Percentiles rank a stretch among this genome's conserved stretches.
phyloP scores from a whole-genome alignment of 441 rosid species.

The Euphorbia celastroides region DNA sequence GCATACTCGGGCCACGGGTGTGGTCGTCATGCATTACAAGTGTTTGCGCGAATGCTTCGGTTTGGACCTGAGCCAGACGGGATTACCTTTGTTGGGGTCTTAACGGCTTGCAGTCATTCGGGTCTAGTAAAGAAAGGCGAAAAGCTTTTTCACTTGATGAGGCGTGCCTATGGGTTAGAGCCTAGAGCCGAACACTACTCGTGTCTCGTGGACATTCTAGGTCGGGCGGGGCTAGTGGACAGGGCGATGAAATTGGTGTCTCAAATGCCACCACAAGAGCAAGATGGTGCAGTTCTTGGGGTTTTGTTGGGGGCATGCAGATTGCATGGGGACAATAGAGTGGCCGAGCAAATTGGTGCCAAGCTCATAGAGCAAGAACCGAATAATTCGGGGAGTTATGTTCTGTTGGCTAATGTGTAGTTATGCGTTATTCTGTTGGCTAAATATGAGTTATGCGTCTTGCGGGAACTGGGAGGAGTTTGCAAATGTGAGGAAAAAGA shows the following conservation, averaged over 20 bases:
- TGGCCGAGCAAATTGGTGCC: slow-evolving; percentile 23
- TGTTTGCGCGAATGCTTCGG: slow-evolving; percentile 31
- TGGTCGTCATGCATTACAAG: slow-evolving; percentile 25
- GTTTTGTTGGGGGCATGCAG: slow-evolving; percentile 34
- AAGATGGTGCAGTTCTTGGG: slow-evolving; percentile 34
- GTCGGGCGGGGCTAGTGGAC: slow-evolving; percentile 31
- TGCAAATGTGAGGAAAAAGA: slow-evolving; percentile 33
- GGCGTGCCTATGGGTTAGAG: slow-evolving; percentile 22
- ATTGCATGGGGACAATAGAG: slow-evolving; percentile 24
- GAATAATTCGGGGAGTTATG: slow-evolving; percentile 22
- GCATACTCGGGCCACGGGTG: slow-evolving; percentile 36
- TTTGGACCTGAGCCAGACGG: slow-evolving; percentile 32
- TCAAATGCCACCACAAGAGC: slow-evolving; percentile 22
- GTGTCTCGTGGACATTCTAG: slow-evolving; percentile 39
- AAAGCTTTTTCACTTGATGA: slow-evolving; percentile 28
- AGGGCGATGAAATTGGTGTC: slow-evolving; percentile 25
- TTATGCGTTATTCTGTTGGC: no score
- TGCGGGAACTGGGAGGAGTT: slow-evolving; percentile 33
- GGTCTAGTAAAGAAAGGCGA: slow-evolving; percentile 34
- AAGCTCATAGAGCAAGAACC: slow-evolving; percentile 34
- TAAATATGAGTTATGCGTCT: no score
- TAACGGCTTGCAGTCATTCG: slow-evolving; percentile 36
- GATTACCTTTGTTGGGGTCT: slow-evolving; percentile 32
- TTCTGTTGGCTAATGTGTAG: slow-evolving; percentile 30
- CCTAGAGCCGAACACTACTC: slow-evolving; percentile 39